Evolutionary conservation across 257 asterid species (phyloP).

Genomic region (Solanum ossicruentum): DNA sequence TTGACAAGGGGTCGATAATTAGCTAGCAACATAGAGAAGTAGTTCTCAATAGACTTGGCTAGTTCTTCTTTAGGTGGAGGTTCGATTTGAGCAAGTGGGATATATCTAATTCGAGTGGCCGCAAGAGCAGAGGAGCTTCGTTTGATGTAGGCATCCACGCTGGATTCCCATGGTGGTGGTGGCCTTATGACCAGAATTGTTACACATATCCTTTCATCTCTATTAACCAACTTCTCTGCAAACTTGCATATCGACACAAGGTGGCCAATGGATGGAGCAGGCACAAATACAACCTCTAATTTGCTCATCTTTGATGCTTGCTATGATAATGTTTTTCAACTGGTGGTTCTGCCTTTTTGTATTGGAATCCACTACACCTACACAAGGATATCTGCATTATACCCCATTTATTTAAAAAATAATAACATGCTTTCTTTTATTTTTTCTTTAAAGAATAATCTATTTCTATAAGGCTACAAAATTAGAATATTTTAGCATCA

Average conservation of each 20-base stretch:
- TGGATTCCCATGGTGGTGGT: not conserved
- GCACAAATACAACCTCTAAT: not conserved
- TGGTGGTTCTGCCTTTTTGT: no score
- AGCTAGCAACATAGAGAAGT: not conserved
- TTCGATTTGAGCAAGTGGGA: not conserved
- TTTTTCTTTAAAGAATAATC: no score
- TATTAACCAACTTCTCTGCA: not conserved
- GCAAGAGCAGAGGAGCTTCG: not conserved
- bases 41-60: not conserved
- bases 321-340: no score
- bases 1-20: not conserved
- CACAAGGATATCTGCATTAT: no score
- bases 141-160: not conserved
- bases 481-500: no score
- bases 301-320: no score
- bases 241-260: not conserved
- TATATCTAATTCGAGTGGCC: not conserved
- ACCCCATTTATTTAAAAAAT: no score
- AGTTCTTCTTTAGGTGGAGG: not conserved
- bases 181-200: slow-evolving; percentile 4
- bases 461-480: no score
- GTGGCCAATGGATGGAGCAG: not conserved
- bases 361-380: no score
- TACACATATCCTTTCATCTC: not conserved
- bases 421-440: no score